Conservation (phyloP, 2,329 filamentous ascomycete species). For the Raffaelea deltoideospora region DNA sequence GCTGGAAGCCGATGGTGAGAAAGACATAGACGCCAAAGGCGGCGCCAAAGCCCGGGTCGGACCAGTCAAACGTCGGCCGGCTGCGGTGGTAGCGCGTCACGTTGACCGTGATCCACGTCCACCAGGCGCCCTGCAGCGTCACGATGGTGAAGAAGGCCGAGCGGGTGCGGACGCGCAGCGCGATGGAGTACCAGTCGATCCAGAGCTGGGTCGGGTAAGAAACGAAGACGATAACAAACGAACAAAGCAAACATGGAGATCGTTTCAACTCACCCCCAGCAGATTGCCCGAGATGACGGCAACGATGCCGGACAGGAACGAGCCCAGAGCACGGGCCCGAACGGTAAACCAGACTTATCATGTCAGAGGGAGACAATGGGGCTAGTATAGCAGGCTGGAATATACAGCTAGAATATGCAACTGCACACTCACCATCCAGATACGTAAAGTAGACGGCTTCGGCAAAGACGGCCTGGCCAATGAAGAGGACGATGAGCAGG, state of each 20-base stretch:
- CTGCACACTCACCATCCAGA: slow-evolving; percentile 22
- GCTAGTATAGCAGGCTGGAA: no score
- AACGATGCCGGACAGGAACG: slow-evolving; percentile 53
- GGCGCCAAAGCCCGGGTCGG: slow-evolving; percentile 43
- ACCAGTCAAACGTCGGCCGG: slow-evolving; percentile 52
- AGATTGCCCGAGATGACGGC: slow-evolving; percentile 51
- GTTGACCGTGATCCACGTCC: slow-evolving; percentile 55
- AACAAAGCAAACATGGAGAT: no score
- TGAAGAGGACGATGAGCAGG: slow-evolving; percentile 49
- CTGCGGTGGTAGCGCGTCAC: slow-evolving; percentile 43
- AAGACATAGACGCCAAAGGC: slow-evolving; percentile 55
- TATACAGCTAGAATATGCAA: no score
- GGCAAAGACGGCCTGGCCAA: slow-evolving; percentile 54
- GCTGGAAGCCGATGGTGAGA: slow-evolving; percentile 50
- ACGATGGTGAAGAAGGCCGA: slow-evolving; percentile 38
- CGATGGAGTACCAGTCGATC: slow-evolving; percentile 41
- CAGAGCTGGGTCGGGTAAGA: slow-evolving; percentile 22
- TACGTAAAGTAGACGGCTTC: slow-evolving; percentile 64
- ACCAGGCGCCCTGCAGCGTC: slow-evolving; percentile 51
- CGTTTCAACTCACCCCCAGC: slow-evolving; percentile 33
- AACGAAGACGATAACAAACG: neutral
- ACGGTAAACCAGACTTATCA: slow-evolving; percentile 63
- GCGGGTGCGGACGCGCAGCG: slow-evolving; percentile 38
- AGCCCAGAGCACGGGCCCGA: slow-evolving; percentile 51
- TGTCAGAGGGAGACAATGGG: slow-evolving; percentile 6